Conservation (phyloP, 1,284 basidiomycete genomes). For the Neolentinus lepideus region DNA sequence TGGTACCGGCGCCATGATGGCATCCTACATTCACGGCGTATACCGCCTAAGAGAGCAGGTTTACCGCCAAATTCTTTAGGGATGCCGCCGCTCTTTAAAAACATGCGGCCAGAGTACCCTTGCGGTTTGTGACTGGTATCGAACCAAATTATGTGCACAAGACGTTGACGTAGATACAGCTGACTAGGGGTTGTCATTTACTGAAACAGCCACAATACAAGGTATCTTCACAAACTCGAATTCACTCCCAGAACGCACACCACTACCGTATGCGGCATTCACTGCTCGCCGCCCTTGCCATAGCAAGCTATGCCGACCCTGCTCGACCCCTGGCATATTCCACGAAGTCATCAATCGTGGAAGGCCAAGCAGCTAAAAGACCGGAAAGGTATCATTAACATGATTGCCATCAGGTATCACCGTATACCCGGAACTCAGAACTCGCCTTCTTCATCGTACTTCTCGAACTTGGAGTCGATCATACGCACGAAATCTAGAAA, state of each 20-base stretch:
- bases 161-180: no score
- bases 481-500: slow-evolving; percentile 79
- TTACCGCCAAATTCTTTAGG: no score
- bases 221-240: no score
- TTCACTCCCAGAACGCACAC: not conserved
- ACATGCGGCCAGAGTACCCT: no score
- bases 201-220: not conserved
- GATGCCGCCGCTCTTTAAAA: no score
- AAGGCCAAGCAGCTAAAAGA: slow-evolving; percentile 78
- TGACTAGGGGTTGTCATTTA: no score
- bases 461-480: slow-evolving; percentile 75
- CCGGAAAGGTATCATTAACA: not conserved
- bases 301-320: slow-evolving; percentile 1
- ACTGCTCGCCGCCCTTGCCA: not conserved
- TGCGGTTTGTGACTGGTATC: no score
- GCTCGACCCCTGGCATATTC: slow-evolving; percentile 39
- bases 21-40: no score
- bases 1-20: no score
- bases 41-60: no score
- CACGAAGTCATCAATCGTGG: slow-evolving; percentile 86
- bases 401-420: not conserved
- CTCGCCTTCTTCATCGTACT: slow-evolving; percentile 83
- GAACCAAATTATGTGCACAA: no score
- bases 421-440: slow-evolving; percentile 4
- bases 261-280: not conserved